phyloP scores from a whole-genome alignment of 495 filamentous ascomycete species.

The Letharia lupina region DNA sequence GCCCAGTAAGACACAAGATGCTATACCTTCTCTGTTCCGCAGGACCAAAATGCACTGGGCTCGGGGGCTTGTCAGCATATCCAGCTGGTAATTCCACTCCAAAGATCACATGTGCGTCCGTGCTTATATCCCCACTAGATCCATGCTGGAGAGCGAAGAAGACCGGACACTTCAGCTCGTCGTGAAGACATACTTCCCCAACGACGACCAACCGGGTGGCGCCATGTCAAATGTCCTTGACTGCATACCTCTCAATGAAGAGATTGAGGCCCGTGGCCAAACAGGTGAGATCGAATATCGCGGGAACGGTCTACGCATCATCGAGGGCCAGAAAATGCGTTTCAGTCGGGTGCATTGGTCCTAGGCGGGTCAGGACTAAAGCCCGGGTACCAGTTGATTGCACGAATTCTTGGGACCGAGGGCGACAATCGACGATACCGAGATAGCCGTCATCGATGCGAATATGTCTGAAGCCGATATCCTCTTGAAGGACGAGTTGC shows the following conservation, averaged over 20 bases:
- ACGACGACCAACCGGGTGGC: neutral
- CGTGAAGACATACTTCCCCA: neutral
- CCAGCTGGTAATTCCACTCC: neutral
- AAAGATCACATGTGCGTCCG: neutral
- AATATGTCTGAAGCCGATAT: neutral
- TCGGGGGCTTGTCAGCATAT: neutral
- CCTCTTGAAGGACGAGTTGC: neutral
- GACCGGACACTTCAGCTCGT: neutral
- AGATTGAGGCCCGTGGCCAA: neutral
- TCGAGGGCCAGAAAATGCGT: neutral
- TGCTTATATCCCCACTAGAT: neutral
- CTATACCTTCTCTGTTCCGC: neutral
- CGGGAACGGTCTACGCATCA: neutral
- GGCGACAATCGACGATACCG: neutral
- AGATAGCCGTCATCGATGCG: neutral
- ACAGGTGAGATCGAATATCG: neutral
- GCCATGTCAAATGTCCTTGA: constrained; percentile 4
- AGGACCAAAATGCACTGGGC: neutral
- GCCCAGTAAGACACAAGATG: neutral
- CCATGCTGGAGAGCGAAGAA: constrained; percentile 2
- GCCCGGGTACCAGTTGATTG: neutral
- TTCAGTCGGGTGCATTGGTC: neutral
- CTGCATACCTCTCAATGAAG: constrained; percentile 2
- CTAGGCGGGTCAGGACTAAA: neutral
- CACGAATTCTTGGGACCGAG: neutral